These are phyloP conservation scores for Geotrichum bryndzae DNA, from an alignment of 1,139 yeast genomes.

Conservation along the genomic window DNA sequence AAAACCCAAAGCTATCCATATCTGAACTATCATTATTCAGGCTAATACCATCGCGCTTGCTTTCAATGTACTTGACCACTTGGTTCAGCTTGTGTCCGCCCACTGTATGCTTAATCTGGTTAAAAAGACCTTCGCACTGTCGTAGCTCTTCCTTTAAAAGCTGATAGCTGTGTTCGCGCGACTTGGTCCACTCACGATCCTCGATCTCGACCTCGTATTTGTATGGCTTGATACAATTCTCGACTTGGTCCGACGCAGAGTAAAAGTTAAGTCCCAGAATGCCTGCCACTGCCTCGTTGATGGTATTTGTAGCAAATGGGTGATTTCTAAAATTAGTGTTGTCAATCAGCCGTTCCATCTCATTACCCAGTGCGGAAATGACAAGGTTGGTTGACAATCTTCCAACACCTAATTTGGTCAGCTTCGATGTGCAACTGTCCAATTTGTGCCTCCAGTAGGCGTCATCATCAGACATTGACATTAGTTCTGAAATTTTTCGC, in stretches of 20 bases:
- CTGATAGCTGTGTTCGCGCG: conserved; percentile 70
- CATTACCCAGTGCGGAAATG: conserved; percentile 72
- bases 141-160: conserved; percentile 75
- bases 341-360: conserved; percentile 65
- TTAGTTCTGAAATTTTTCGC: conserved; percentile 50
- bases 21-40: neutral
- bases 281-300: conserved; percentile 75
- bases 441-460: conserved; percentile 82
- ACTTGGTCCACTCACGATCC: conserved; percentile 83
- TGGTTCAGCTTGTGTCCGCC: conserved; percentile 81
- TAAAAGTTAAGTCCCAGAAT: conserved; percentile 74
- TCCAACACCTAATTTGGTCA: conserved; percentile 91
- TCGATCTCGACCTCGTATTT: conserved; percentile 95
- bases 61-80: conserved; percentile 64
- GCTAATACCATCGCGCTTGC: conserved; percentile 36
- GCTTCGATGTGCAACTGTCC: conserved; percentile 71
- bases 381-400: conserved; percentile 77
- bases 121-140: conserved; percentile 68
- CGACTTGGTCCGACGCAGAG: conserved; percentile 96
- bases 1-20: conserved; percentile 71
- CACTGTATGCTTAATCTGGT: conserved; percentile 55
- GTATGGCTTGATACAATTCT: conserved; percentile 93
- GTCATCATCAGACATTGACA: conserved; percentile 55
- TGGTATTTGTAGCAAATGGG: conserved; percentile 74
- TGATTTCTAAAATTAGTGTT: conserved; percentile 74